Conservation (phyloP, 2,329 filamentous ascomycete genomes). For the Lachnellula subtilissima region DNA sequence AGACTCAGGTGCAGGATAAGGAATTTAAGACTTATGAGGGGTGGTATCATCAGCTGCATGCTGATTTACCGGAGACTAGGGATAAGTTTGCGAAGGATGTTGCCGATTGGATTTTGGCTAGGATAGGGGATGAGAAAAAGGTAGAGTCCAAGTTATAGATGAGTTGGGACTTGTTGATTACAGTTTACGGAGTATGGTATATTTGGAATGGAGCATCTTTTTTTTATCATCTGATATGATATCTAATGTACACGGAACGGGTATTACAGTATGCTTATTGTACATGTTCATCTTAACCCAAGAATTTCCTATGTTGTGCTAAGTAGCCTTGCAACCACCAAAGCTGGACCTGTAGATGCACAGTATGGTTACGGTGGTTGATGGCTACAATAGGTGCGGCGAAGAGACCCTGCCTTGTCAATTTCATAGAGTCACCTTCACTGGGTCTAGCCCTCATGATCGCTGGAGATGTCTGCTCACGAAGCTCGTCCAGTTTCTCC, state of each 20-base stretch:
- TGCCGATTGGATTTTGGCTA: slow-evolving; percentile 59
- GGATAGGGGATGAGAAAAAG: slow-evolving; percentile 20
- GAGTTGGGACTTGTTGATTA: no score
- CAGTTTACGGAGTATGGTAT: background rate
- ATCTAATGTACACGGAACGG: background rate
- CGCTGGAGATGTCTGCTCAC: slow-evolving; percentile 15
- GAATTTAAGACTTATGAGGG: slow-evolving; percentile 70
- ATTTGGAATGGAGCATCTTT: background rate
- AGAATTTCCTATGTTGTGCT: slow-evolving; percentile 9
- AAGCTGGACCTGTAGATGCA: slow-evolving; percentile 44
- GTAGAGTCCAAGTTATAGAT: slow-evolving; percentile 19
- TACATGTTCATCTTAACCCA: background rate
- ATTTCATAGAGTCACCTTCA: slow-evolving; percentile 20
- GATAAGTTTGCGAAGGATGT: slow-evolving; percentile 50
- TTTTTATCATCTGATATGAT: background rate
- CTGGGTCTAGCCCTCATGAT: no score
- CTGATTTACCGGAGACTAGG: slow-evolving; percentile 41
- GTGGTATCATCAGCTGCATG: slow-evolving; percentile 70
- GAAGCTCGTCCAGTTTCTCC: slow-evolving; percentile 40
- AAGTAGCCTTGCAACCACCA: slow-evolving; percentile 58
- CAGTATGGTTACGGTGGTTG: slow-evolving; percentile 38
- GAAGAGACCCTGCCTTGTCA: background rate
- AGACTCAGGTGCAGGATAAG: slow-evolving; percentile 58
- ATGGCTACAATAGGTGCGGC: slow-evolving; percentile 32
- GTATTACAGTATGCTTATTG: slow-evolving; percentile 10